Percentiles rank a stretch among this genome's conserved stretches.
phyloP scores from a whole-genome alignment of 176 grass and related monocot genomes.

The Bonia amplexicaulis region DNA sequence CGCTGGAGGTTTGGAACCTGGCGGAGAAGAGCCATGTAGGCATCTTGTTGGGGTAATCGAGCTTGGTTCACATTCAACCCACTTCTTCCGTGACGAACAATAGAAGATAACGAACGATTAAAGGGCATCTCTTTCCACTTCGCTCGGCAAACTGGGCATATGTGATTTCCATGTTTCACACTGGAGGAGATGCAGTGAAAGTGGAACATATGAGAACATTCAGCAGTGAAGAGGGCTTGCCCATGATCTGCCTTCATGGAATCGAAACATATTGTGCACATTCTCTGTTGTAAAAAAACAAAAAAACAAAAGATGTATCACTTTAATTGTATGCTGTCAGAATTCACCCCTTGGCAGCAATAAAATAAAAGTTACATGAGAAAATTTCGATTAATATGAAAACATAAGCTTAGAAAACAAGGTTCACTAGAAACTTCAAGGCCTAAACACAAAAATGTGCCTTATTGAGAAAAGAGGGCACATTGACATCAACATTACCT shows the following conservation, averaged over 20 bases:
- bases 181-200: constrained; percentile 94
- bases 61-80: constrained; percentile 39
- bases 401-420: constrained; percentile 5
- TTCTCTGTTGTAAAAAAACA: constrained; percentile 54
- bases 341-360: not conserved
- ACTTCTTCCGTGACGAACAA: constrained; percentile 42
- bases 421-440: not conserved
- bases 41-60: constrained; percentile 48
- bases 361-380: not conserved
- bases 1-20: constrained; percentile 42
- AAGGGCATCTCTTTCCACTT: constrained; percentile 97
- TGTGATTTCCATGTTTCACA: constrained; percentile 85
- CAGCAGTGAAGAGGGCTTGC: constrained; percentile 91
- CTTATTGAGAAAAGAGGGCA: not conserved
- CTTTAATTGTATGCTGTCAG: not conserved
- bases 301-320: constrained; percentile 18
- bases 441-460: not conserved
- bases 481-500: not conserved
- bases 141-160: constrained; percentile 86
- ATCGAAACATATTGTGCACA: constrained; percentile 83
- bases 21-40: constrained; percentile 45
- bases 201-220: constrained; percentile 96
- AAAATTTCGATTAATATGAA: not conserved
- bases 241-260: constrained; percentile 82
- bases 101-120: constrained; percentile 44